Percentiles rank a stretch among this genome's conserved stretches.
phyloP scores from a whole-genome alignment of 2,329 filamentous ascomycete genomes.

The Neofusicoccum ribis region DNA sequence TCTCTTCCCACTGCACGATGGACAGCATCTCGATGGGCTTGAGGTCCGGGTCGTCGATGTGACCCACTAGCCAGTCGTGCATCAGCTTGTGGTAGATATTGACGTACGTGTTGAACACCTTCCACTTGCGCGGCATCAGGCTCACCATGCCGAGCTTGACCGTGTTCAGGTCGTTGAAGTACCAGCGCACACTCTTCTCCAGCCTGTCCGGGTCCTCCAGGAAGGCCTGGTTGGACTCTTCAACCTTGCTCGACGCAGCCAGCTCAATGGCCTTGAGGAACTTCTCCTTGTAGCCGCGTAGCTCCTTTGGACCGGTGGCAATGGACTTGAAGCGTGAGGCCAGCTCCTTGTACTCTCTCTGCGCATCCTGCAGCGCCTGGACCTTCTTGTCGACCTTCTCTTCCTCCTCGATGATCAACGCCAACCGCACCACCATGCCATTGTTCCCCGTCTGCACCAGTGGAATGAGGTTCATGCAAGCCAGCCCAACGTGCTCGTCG shows the following conservation, averaged over 20 bases:
- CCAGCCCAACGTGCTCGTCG: conserved; percentile 86
- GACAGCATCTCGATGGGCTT: conserved; percentile 84
- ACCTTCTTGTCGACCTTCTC: conserved; percentile 95
- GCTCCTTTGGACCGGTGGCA: conserved; percentile 85
- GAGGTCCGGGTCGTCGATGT: conserved; percentile 82
- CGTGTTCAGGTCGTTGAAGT: conserved; percentile 94
- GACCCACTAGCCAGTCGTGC: conserved; percentile 85
- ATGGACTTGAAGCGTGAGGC: conserved; percentile 93
- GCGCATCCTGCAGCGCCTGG: conserved; percentile 85
- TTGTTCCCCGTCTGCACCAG: conserved; percentile 85
- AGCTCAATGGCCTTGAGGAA: conserved; percentile 79
- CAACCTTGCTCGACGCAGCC: conserved; percentile 73
- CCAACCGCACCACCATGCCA: conserved; percentile 85
- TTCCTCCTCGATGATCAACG: conserved; percentile 89
- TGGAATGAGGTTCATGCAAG: conserved; percentile 87
- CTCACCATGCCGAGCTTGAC: conserved; percentile 90
- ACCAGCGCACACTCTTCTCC: conserved; percentile 91
- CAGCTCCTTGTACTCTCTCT: conserved; percentile 94
- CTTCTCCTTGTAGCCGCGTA: conserved; percentile 95
- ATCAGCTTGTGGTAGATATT: conserved; percentile 91
- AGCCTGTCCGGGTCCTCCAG: conserved; percentile 78
- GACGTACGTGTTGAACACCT: conserved; percentile 85
- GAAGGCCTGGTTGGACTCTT: conserved; percentile 71
- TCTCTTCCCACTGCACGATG: conserved; percentile 92
- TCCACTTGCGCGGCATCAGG: conserved; percentile 95